These are phyloP conservation scores for Paralagenidium karlingii DNA, from an alignment of 352 stramenopile genomes.

Conservation along the genomic window DNA sequence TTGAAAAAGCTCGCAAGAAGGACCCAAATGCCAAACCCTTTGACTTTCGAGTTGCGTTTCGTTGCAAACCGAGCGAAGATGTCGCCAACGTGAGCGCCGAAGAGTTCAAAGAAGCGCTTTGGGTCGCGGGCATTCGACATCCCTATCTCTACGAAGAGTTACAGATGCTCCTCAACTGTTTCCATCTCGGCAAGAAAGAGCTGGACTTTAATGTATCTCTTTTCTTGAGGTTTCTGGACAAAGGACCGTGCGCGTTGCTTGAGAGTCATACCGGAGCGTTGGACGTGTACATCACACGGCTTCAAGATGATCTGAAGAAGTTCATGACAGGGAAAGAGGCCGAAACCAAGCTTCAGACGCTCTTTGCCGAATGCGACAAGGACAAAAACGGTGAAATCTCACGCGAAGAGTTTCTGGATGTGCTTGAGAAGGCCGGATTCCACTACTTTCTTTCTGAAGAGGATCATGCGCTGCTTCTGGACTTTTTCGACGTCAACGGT, in stretches of 20 bases:
- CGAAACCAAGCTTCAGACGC: conserved; percentile 5
- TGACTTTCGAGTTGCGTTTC: no score
- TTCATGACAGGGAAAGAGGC: conserved; percentile 50
- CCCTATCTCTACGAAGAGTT: conserved; percentile 61
- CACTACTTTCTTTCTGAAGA: conserved; percentile 44
- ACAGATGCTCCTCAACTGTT: conserved; percentile 40
- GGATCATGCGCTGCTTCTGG: conserved; percentile 44
- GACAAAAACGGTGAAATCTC: conserved; percentile 43
- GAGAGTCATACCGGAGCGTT: conserved; percentile 19
- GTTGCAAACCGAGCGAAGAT: no score
- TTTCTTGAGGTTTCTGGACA: conserved; percentile 41
- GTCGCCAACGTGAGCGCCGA: conserved; percentile 41
- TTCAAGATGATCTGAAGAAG: conserved; percentile 39
- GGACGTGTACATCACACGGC: conserved; percentile 35
- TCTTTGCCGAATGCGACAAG: conserved; percentile 44
- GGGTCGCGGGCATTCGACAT: conserved; percentile 37
- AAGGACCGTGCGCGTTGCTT: conserved; percentile 34
- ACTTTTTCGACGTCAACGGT: conserved; percentile 54
- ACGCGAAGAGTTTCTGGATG: conserved; percentile 44
- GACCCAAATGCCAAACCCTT: conserved; percentile 1
- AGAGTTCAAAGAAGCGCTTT: conserved; percentile 64
- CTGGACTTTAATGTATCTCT: conserved; percentile 31
- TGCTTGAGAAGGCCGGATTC: conserved; percentile 47
- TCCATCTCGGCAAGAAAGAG: conserved; percentile 16
- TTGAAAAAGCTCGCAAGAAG: neutral